These are phyloP conservation scores for Hura crepitans DNA, from an alignment of 441 rosid genomes.

Conservation along the genomic window DNA sequence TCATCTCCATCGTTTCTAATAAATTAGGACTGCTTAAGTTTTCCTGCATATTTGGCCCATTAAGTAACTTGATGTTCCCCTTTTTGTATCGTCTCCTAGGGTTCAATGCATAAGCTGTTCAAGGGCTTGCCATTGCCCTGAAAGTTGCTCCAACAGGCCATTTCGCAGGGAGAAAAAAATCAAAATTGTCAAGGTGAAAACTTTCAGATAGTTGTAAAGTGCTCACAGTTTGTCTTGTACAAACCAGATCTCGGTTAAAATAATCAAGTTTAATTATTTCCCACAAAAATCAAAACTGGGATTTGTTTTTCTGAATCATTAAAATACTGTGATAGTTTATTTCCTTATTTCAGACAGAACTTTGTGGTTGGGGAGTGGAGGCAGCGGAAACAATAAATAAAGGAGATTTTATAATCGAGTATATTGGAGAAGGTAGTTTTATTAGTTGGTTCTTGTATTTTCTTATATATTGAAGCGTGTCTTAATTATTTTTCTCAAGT, in stretches of 20 bases:
- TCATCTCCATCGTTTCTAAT: neutral
- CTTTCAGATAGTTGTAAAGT: neutral
- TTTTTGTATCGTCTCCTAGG: slow-evolving; percentile 32
- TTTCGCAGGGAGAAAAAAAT: slow-evolving; percentile 86
- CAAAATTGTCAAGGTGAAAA: slow-evolving; percentile 67
- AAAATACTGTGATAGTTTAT: slow-evolving; percentile 15
- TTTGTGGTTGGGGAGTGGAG: slow-evolving; percentile 97
- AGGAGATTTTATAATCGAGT: slow-evolving; percentile 82
- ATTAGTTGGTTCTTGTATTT: neutral
- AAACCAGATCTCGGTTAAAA: neutral
- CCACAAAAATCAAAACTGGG: neutral
- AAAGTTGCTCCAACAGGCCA: slow-evolving; percentile 84
- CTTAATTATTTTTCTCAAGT: neutral
- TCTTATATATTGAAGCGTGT: neutral
- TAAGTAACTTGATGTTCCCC: neutral
- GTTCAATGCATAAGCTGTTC: slow-evolving; percentile 94
- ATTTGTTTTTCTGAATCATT: neutral
- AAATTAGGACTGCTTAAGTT: slow-evolving; percentile 5
- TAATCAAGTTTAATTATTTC: neutral
- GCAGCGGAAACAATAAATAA: slow-evolving; percentile 70
- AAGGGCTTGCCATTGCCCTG: slow-evolving; percentile 74
- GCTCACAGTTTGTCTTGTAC: neutral
- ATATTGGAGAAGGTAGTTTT: slow-evolving; percentile 87
- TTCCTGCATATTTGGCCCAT: neutral
- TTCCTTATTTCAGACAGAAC: slow-evolving; percentile 55